These are phyloP conservation scores for Carpinus viminea DNA, from an alignment of 306 rosid genomes.

Conservation along the genomic window DNA sequence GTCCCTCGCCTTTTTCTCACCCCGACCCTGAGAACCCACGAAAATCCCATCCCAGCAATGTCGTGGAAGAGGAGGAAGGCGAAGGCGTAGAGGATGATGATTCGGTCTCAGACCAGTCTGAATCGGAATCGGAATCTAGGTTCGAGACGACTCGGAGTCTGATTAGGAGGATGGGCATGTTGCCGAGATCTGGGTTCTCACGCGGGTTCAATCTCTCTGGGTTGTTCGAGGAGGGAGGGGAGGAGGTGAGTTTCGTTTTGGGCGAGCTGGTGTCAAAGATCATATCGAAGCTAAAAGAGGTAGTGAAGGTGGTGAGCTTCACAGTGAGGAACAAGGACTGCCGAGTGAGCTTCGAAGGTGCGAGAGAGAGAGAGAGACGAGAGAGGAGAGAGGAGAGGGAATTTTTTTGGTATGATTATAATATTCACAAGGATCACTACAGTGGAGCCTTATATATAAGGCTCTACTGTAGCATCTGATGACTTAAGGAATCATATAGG, in stretches of 20 bases:
- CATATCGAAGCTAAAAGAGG: constrained; percentile 56
- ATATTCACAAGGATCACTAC: no score
- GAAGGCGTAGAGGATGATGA: constrained; percentile 31
- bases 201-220: constrained; percentile 60
- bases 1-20: no score
- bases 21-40: no score
- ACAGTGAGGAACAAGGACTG: constrained; percentile 61
- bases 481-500: no score
- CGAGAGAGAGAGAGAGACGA: no score
- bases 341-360: constrained; percentile 61
- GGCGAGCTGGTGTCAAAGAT: constrained; percentile 48
- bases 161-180: neutral
- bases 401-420: no score
- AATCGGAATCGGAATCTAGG: constrained; percentile 50
- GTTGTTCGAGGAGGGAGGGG: constrained; percentile 63
- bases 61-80: constrained; percentile 41
- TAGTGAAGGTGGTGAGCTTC: constrained; percentile 53
- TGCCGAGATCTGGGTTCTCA: constrained; percentile 62
- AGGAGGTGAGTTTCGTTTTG: constrained; percentile 50
- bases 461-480: no score
- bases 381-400: no score
- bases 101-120: constrained; percentile 48
- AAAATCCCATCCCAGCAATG: no score
- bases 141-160: constrained; percentile 29
- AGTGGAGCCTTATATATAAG: no score